A percentile compares a stretch with the other conserved stretches of the same genome.
phyloP scores from a whole-genome alignment of 73 alveolate genomes.

The Paramecium pentaurelia region DNA sequence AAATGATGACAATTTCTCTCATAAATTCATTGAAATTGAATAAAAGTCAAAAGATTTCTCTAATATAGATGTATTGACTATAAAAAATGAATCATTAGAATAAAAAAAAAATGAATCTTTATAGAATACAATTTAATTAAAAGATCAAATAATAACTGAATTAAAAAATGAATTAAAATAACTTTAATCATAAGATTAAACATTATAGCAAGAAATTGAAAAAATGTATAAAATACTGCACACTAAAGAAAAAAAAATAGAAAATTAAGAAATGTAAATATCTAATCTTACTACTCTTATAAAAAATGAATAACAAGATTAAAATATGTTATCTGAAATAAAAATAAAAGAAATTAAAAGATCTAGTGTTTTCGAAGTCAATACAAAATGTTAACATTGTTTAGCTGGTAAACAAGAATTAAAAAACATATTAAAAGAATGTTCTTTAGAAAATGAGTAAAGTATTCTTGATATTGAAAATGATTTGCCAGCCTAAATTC shows the following conservation, averaged over 20 bases:
- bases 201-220: background rate
- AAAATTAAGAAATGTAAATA: background rate
- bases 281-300: background rate
- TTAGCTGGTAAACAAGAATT: background rate
- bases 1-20: background rate
- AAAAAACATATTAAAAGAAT: background rate
- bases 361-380: background rate
- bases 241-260: background rate
- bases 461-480: background rate
- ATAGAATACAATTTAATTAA: background rate
- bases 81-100: background rate
- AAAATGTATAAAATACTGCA: background rate
- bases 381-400: background rate
- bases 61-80: background rate
- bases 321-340: background rate
- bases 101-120: background rate
- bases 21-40: background rate
- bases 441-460: background rate
- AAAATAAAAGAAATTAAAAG: background rate
- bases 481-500: background rate
- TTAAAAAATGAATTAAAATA: background rate
- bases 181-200: background rate
- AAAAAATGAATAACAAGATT: background rate
- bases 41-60: background rate
- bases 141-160: background rate